Percentiles rank a stretch among this genome's conserved stretches.
phyloP scores from a whole-genome alignment of 371 early-diverging fungal species.

The Mucor ambiguus region DNA sequence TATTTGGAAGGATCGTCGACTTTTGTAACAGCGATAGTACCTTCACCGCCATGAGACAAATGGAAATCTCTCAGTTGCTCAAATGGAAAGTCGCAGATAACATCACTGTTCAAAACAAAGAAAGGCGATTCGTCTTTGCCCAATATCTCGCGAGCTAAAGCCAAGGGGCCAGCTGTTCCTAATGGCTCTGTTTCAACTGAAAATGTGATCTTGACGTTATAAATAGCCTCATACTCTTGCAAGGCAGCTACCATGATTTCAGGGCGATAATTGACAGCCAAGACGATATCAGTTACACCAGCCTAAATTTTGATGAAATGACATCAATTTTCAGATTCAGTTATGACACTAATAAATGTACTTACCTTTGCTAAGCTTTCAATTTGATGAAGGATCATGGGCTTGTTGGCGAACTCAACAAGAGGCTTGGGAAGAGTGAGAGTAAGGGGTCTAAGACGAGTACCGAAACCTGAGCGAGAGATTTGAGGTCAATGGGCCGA shows the following conservation, averaged over 20 bases:
- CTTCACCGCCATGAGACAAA: slow-evolving; percentile 84
- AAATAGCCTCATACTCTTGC: slow-evolving; percentile 84
- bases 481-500: neutral
- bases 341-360: neutral
- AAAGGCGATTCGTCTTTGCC: slow-evolving; percentile 91
- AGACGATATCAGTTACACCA: slow-evolving; percentile 96
- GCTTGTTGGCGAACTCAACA: slow-evolving; percentile 98
- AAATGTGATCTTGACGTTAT: slow-evolving; percentile 93
- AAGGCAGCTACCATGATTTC: slow-evolving; percentile 92
- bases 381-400: slow-evolving; percentile 99
- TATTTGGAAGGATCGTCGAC: slow-evolving; percentile 98
- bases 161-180: slow-evolving; percentile 98
- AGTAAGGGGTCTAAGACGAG: slow-evolving; percentile 98
- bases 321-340: neutral
- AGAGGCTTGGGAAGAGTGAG: slow-evolving; percentile 98
- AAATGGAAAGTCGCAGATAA: slow-evolving; percentile 99
- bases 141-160: slow-evolving; percentile 90
- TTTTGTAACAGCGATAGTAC: slow-evolving; percentile 95
- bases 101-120: slow-evolving; percentile 99
- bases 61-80: slow-evolving; percentile 87
- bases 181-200: slow-evolving; percentile 97
- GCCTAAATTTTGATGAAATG: slow-evolving; percentile 58
- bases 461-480: slow-evolving; percentile 96
- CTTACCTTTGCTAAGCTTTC: slow-evolving; percentile 93
- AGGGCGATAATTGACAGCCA: slow-evolving; percentile 99